These are phyloP conservation scores for Babesia bovis DNA, from an alignment of 169 alveolate species.

Conservation along the genomic window DNA sequence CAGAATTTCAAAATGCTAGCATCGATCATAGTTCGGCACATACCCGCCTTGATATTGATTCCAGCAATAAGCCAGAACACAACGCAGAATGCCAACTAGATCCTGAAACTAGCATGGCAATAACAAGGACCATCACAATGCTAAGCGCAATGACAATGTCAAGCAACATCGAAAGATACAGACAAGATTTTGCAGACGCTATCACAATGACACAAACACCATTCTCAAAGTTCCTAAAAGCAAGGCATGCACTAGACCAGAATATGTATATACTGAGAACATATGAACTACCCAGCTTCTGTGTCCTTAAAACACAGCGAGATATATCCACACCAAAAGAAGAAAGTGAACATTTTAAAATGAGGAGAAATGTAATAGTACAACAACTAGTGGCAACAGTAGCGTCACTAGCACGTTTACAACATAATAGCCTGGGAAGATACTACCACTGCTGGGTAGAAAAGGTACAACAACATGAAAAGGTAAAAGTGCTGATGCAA, in stretches of 20 bases:
- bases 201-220: slow-evolving; percentile 9
- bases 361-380: slow-evolving; percentile 20
- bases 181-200: slow-evolving; percentile 41
- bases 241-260: slow-evolving; percentile 56
- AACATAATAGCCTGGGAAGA: slow-evolving; percentile 64
- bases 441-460: slow-evolving; percentile 68
- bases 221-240: slow-evolving; percentile 30
- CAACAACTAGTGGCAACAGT: slow-evolving; percentile 40
- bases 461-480: slow-evolving; percentile 10
- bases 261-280: slow-evolving; percentile 44
- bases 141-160: background rate
- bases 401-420: slow-evolving; percentile 43
- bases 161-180: slow-evolving; percentile 14
- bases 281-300: slow-evolving; percentile 38
- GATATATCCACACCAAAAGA: slow-evolving; percentile 4
- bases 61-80: background rate
- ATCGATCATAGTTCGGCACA: background rate
- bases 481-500: slow-evolving; percentile 3
- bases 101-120: slow-evolving; percentile 8
- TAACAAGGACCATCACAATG: slow-evolving; percentile 7
- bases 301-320: slow-evolving; percentile 31
- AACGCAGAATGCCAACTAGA: slow-evolving; percentile 1
- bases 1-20: background rate
- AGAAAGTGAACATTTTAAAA: slow-evolving; percentile 9
- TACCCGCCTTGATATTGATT: background rate